Base-by-base conservation (phyloP, 176 grass and related monocot species). In the Hyparrhenia diplandra region DNA sequence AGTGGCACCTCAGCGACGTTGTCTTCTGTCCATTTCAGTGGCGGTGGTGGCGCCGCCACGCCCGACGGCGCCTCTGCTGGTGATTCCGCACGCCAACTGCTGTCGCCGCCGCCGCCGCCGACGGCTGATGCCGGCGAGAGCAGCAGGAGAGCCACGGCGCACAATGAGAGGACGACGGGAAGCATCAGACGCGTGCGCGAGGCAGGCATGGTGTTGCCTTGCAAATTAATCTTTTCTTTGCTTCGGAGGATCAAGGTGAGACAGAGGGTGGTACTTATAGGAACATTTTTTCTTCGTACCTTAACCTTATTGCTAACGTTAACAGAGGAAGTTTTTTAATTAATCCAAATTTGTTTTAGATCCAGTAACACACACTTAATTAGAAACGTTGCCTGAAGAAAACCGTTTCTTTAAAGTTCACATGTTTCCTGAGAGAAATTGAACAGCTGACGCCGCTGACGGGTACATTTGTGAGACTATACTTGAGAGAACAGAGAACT, bases 91-190 rank as follows among this genome's bases (percentile, higher is more conserved):
- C 6, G 29, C 80, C 80, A 51, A 35, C 2, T 10, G 34, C 3
- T 16, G 64, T 31, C 72, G n/a, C 6, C 64, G 28, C 4, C 59
- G 59, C 21, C 37, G 62, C 4, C 59, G 59, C 21, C 37, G 62
- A 10, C 16, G 17, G 67, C 46, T 16, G 80, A 62, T 24, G 32
- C 69, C 40, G 51, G 41, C 69, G 31, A 69, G 69, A 88, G 69
- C 76, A 88, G 40, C 76, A 88, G 40, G 70, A 75, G 62, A 27
- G 82, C 76, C 76, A 40, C 41, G 61, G 21, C 17, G 75, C 37
- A 61, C 68, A 68, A 20, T 1, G 59, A 51, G 1, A 80, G 43
- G 29, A 88, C 46, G 30, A 88, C 49, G 31, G 40, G 8, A 40
- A 68, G 13, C 37, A 31, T 64, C 58, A 6, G 40, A 8, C 5